A percentile compares a stretch with the other conserved stretches of the same genome.
These are phyloP conservation scores for Penicillium thymicola DNA, from an alignment of 2,329 filamentous ascomycete genomes.

Conservation along the genomic window DNA sequence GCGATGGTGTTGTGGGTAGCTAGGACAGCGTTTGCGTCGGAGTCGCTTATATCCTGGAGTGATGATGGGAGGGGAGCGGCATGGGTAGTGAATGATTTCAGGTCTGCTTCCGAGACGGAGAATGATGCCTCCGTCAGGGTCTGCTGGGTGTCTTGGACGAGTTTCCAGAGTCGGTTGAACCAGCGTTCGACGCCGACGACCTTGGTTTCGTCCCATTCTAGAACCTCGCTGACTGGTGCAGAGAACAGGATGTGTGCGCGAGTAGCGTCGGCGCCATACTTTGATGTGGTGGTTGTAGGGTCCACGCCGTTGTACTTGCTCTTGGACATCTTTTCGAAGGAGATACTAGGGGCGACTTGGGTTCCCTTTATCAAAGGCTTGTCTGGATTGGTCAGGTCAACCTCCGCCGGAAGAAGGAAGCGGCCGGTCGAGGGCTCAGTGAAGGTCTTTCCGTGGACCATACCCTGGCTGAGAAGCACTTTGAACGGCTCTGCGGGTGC, in stretches of 20 bases:
- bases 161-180: slow-evolving; percentile 65
- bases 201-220: slow-evolving; percentile 84
- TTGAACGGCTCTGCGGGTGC: slow-evolving; percentile 70
- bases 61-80: slow-evolving; percentile 27
- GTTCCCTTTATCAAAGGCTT: slow-evolving; percentile 62
- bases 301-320: slow-evolving; percentile 92
- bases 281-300: slow-evolving; percentile 66
- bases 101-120: slow-evolving; percentile 18
- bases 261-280: slow-evolving; percentile 78
- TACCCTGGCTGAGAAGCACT: slow-evolving; percentile 80
- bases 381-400: slow-evolving; percentile 59
- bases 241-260: slow-evolving; percentile 86
- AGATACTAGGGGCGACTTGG: slow-evolving; percentile 57
- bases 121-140: slow-evolving; percentile 24
- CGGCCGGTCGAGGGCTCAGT: slow-evolving; percentile 69
- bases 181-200: slow-evolving; percentile 79
- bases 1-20: slow-evolving; percentile 64
- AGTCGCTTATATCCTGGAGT: slow-evolving; percentile 32
- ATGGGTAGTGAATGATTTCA: slow-evolving; percentile 18
- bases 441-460: slow-evolving; percentile 87
- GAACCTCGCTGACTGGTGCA: slow-evolving; percentile 75
- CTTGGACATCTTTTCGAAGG: slow-evolving; percentile 92
- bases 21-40: slow-evolving; percentile 55
- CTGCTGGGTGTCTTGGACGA: slow-evolving; percentile 45
- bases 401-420: slow-evolving; percentile 73